Evolutionary conservation across 495 filamentous ascomycete species (phyloP).

Genomic region (Penicillium malachiteum): DNA sequence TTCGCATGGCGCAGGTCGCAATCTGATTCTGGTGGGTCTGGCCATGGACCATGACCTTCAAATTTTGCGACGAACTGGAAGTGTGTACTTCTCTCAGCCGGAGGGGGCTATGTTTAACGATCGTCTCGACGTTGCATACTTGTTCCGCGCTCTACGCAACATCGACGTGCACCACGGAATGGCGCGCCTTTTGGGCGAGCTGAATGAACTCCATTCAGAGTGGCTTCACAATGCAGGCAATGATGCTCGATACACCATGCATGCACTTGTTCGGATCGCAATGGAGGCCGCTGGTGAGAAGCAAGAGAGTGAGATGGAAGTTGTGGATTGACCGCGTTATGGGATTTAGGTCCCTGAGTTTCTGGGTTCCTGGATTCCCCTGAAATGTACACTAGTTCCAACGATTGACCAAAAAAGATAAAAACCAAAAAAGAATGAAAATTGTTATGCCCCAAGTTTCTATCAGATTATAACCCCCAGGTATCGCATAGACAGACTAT

Average conservation of each 20-base stretch:
- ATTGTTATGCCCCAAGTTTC: too few relatives aligned
- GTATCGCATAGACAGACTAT: too few relatives aligned
- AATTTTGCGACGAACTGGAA: neutral
- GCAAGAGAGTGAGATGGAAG: neutral
- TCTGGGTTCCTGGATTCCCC: too few relatives aligned
- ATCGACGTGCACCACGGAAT: neutral
- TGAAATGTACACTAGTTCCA: too few relatives aligned
- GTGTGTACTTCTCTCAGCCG: neutral
- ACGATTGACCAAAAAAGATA: too few relatives aligned
- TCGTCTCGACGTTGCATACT: neutral
- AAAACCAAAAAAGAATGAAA: too few relatives aligned
- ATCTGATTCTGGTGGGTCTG: neutral
- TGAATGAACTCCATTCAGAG: slow-evolving; percentile 44
- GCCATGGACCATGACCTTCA: neutral
- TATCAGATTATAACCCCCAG: too few relatives aligned
- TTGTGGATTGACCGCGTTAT: too few relatives aligned
- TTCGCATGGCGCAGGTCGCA: neutral
- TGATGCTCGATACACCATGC: slow-evolving; percentile 82
- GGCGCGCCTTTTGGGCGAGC: neutral
- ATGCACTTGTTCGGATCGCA: slow-evolving; percentile 68
- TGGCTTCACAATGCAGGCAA: slow-evolving; percentile 91
- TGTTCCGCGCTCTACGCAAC: neutral
- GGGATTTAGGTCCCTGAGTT: too few relatives aligned
- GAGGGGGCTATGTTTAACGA: neutral
- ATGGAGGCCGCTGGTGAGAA: slow-evolving; percentile 26